Percentiles rank a stretch among this genome's conserved stretches.
Evolutionary conservation across 2,329 filamentous ascomycete species (phyloP).

Genomic region (Xylariaceae sp.): DNA sequence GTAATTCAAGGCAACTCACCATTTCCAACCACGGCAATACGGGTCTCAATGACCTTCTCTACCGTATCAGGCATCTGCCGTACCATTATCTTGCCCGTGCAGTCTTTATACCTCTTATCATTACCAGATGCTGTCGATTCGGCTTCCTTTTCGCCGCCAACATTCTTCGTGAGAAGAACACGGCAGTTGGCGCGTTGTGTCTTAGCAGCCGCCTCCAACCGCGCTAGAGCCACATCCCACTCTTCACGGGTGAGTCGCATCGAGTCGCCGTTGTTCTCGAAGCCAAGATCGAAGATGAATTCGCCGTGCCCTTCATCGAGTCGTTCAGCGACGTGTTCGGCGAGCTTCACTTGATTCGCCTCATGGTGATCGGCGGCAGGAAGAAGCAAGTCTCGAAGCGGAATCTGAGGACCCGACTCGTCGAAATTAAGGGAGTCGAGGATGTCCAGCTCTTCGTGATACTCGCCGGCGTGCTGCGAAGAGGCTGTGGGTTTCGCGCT

Average conservation of each 20-base stretch:
- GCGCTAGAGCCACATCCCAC: constrained; percentile 66
- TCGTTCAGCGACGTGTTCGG: constrained; percentile 60
- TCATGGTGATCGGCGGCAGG: constrained; percentile 48
- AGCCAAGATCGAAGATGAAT: constrained; percentile 83
- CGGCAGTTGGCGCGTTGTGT: constrained; percentile 68
- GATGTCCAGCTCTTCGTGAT: constrained; percentile 87
- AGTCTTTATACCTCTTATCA: constrained; percentile 63
- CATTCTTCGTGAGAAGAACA: constrained; percentile 82
- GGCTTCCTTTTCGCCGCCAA: constrained; percentile 71
- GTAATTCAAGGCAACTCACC: constrained; percentile 42
- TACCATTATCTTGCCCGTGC: constrained; percentile 81
- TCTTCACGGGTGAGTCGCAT: constrained; percentile 71
- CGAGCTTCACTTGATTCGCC: constrained; percentile 57
- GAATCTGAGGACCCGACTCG: constrained; percentile 62
- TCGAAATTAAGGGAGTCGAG: constrained; percentile 71
- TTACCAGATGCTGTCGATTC: constrained; percentile 41
- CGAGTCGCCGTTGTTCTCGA: constrained; percentile 81
- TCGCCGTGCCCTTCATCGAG: constrained; percentile 83
- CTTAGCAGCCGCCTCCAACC: constrained; percentile 61
- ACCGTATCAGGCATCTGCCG: constrained; percentile 66
- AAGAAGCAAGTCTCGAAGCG: constrained; percentile 72
- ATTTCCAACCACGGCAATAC: constrained; percentile 96
- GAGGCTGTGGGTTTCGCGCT: constrained; percentile 31
- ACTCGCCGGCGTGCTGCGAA: constrained; percentile 46
- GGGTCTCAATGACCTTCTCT: constrained; percentile 88